Conservation (phyloP, 441 rosid genomes). For the Capsella rubella region DNA sequence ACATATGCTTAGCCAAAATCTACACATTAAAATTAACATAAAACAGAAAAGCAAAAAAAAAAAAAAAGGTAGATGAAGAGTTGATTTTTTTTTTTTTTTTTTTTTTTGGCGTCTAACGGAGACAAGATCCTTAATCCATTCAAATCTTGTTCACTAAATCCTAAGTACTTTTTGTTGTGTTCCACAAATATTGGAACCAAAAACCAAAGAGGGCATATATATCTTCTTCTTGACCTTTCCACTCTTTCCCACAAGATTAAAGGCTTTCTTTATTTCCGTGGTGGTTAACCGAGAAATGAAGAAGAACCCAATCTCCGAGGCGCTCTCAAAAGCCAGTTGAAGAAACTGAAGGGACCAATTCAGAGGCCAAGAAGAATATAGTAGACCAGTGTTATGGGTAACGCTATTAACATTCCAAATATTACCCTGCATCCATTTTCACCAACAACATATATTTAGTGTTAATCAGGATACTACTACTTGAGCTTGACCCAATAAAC, state of each 20-base stretch:
- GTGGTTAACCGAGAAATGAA: slow-evolving; percentile 26
- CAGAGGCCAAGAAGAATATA: slow-evolving; percentile 79
- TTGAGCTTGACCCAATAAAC: neutral
- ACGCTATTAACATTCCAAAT: slow-evolving; percentile 78
- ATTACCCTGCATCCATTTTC: slow-evolving; percentile 60
- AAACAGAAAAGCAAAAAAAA: neutral
- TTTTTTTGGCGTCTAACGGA: slow-evolving; percentile 51
- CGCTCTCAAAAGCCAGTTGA: slow-evolving; percentile 37
- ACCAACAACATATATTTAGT: neutral
- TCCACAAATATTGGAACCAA: slow-evolving; percentile 55
- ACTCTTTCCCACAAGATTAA: slow-evolving; percentile 42
- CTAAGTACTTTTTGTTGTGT: slow-evolving; percentile 45
- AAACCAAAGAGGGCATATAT: slow-evolving; percentile 40
- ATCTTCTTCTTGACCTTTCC: slow-evolving; percentile 39
- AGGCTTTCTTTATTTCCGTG: slow-evolving; percentile 32
- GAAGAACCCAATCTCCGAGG: slow-evolving; percentile 41
- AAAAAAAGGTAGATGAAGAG: slow-evolving; percentile 18
- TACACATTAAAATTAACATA: slow-evolving; percentile 28
- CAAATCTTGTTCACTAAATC: slow-evolving; percentile 44
- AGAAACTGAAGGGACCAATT: slow-evolving; percentile 36
- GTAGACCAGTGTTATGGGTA: slow-evolving; percentile 71
- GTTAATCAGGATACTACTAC: neutral
- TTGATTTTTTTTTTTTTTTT: neutral
- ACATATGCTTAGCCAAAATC: slow-evolving; percentile 28
- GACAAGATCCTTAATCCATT: slow-evolving; percentile 55